Conservation (phyloP, 352 stramenopile genomes). For the Phytophthora fragariaefolia region DNA sequence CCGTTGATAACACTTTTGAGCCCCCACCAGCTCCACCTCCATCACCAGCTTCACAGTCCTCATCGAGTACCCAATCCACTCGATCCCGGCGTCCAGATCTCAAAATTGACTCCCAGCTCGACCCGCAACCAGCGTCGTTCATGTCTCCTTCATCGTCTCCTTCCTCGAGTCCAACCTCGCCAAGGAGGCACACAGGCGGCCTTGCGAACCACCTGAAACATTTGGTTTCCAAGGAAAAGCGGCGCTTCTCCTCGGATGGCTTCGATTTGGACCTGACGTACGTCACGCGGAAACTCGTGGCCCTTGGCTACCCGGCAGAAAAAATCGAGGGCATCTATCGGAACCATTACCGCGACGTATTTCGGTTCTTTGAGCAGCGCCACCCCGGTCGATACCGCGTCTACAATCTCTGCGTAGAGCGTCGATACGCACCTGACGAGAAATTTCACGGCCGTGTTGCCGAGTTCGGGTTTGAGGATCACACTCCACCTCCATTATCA, state of each 20-base stretch:
- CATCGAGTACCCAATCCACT: slow-evolving; percentile 18
- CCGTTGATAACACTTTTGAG: neutral
- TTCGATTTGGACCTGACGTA: slow-evolving; percentile 95
- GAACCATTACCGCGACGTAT: slow-evolving; percentile 92
- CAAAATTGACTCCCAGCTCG: slow-evolving; percentile 32
- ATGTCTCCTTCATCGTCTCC: slow-evolving; percentile 21
- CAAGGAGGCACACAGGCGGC: slow-evolving; percentile 26
- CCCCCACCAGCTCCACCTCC: slow-evolving; percentile 19
- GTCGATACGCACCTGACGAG: slow-evolving; percentile 70
- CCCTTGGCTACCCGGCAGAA: slow-evolving; percentile 89
- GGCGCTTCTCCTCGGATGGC: slow-evolving; percentile 83
- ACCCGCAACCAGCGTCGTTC: slow-evolving; percentile 16
- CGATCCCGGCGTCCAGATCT: slow-evolving; percentile 14
- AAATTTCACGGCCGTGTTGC: slow-evolving; percentile 79
- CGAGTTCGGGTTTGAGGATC: slow-evolving; percentile 90
- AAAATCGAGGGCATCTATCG: slow-evolving; percentile 90
- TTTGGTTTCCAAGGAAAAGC: slow-evolving; percentile 92
- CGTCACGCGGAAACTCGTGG: slow-evolving; percentile 87
- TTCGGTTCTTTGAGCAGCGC: slow-evolving; percentile 89
- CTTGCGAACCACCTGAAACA: slow-evolving; percentile 76
- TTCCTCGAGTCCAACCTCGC: slow-evolving; percentile 29
- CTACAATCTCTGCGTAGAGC: slow-evolving; percentile 93
- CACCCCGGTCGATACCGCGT: slow-evolving; percentile 86
- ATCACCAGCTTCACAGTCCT: slow-evolving; percentile 15
- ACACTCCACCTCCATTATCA: slow-evolving; percentile 80